Conservation (phyloP, 2,329 filamentous ascomycete species). For the Annulohypoxylon truncatum region DNA sequence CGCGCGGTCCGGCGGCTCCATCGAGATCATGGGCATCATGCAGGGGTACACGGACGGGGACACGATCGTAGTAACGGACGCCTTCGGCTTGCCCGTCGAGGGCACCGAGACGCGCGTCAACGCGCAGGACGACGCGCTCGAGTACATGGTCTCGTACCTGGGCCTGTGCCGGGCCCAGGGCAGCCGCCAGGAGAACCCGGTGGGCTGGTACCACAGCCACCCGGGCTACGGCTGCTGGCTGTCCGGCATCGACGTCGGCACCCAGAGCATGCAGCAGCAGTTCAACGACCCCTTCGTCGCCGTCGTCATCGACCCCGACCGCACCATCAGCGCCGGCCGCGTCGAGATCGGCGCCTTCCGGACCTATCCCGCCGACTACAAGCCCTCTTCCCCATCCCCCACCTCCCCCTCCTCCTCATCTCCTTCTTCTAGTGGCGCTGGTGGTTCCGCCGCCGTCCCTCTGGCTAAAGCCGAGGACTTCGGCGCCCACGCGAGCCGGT, state of each 20-base stretch:
- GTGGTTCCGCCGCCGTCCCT: constrained; percentile 79
- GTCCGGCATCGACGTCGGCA: constrained; percentile 92
- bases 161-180: constrained; percentile 79
- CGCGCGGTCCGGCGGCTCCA: constrained; percentile 88
- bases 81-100: constrained; percentile 92
- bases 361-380: constrained; percentile 84
- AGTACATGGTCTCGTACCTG: constrained; percentile 93
- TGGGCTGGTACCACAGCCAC: constrained; percentile 98
- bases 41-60: constrained; percentile 90
- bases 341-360: constrained; percentile 98
- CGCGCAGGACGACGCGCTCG: constrained; percentile 93
- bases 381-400: constrained; percentile 55
- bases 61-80: constrained; percentile 91
- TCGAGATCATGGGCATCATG: constrained; percentile 99
- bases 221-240: constrained; percentile 99
- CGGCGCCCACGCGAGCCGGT: constrained; percentile 88
- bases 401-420: constrained; percentile 11
- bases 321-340: constrained; percentile 92
- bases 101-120: constrained; percentile 99
- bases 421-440: too few relatives aligned
- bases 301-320: constrained; percentile 95
- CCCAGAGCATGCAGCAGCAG: constrained; percentile 85
- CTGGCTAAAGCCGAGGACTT: constrained; percentile 96
- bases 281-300: constrained; percentile 93
- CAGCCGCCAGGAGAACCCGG: constrained; percentile 83